Conservation (phyloP, 2,329 filamentous ascomycete genomes). For the Cercospora beticola region DNA sequence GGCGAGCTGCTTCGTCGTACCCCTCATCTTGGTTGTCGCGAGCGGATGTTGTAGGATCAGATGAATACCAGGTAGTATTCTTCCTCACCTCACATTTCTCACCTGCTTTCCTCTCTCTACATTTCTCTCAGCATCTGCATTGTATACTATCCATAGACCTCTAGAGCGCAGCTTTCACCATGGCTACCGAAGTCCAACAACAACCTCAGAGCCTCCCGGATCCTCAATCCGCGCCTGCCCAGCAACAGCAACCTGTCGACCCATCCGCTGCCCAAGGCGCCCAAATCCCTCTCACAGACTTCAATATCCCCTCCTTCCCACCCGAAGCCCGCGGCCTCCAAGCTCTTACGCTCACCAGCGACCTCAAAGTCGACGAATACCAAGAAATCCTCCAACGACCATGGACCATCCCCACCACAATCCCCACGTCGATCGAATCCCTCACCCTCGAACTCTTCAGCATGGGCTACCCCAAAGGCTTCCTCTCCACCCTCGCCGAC, state of each 20-base stretch:
- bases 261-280: constrained; percentile 42
- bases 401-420: constrained; percentile 38
- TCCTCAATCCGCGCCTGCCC: not conserved
- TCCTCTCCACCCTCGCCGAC: constrained; percentile 44
- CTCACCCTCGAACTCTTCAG: constrained; percentile 52
- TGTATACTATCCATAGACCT: constrained; percentile 1
- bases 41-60: not conserved
- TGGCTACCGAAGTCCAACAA: constrained; percentile 10
- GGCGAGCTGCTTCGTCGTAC: constrained; percentile 1
- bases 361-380: constrained; percentile 52
- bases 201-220: not conserved
- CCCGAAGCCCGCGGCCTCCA: constrained; percentile 45
- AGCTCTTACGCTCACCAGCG: constrained; percentile 50
- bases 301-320: constrained; percentile 49
- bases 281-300: constrained; percentile 49
- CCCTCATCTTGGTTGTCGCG: constrained; percentile 7
- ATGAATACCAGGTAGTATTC: not conserved
- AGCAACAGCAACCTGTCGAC: constrained; percentile 6
- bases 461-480: constrained; percentile 48
- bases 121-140: not conserved
- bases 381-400: constrained; percentile 40
- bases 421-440: constrained; percentile 44
- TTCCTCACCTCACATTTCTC: not conserved
- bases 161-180: not conserved
- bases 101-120: not conserved